Percentiles rank a stretch among this genome's conserved stretches.
Conservation (phyloP, 2,329 filamentous ascomycete species). For the Ascosphaera apis region DNA sequence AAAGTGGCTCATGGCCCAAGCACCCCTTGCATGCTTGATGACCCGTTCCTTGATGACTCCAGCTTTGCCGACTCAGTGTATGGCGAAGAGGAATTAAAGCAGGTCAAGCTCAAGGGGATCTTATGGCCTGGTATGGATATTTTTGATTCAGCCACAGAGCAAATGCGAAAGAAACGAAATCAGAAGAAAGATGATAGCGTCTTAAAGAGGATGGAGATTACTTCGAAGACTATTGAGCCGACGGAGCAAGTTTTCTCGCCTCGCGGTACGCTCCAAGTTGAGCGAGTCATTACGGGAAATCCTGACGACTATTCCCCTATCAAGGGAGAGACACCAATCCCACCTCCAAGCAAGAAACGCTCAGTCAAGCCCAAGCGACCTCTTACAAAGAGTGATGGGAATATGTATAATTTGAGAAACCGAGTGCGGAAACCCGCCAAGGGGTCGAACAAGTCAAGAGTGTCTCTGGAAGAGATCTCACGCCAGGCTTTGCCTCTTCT, state of each 20-base stretch:
- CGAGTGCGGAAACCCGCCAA: slow-evolving; percentile 8
- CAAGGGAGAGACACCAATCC: slow-evolving; percentile 22
- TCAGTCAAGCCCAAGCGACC: slow-evolving; percentile 10
- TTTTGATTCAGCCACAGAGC: slow-evolving; percentile 27
- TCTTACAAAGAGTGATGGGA: slow-evolving; percentile 14
- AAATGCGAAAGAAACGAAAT: slow-evolving; percentile 26
- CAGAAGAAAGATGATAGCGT: slow-evolving; percentile 27
- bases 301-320: slow-evolving; percentile 24
- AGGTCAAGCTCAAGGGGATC: slow-evolving; percentile 21
- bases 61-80: slow-evolving; percentile 5
- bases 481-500: slow-evolving; percentile 7
- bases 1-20: no score
- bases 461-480: slow-evolving; percentile 4
- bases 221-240: slow-evolving; percentile 22
- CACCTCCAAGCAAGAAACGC: slow-evolving; percentile 11
- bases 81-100: slow-evolving; percentile 5
- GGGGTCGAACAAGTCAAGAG: neutral
- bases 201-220: slow-evolving; percentile 23
- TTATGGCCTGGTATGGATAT: slow-evolving; percentile 29
- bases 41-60: slow-evolving; percentile 7
- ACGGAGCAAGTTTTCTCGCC: slow-evolving; percentile 25
- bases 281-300: slow-evolving; percentile 24
- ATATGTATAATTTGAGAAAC: slow-evolving; percentile 10
- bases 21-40: slow-evolving; percentile 1
- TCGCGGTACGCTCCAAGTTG: slow-evolving; percentile 18